Evolutionary conservation across 495 filamentous ascomycete genomes (phyloP), one percentile per base, ranked within the genome.

Genomic region (Tetracladium setigerum): DNA sequence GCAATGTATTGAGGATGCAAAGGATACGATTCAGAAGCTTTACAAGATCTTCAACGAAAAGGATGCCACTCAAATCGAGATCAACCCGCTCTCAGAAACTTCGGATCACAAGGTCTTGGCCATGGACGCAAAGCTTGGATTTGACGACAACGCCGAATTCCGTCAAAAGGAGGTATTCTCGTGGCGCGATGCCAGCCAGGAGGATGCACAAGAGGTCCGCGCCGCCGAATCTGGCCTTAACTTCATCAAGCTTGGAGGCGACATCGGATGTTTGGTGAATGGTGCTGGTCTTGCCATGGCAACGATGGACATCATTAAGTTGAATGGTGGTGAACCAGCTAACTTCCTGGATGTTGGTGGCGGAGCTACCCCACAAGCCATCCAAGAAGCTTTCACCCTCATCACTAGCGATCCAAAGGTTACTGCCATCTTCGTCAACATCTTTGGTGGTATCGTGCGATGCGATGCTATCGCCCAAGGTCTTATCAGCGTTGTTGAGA

Each of bases 261-360:
- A 98, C 67, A 98, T 98, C 65, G 92, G 92, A 63, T 98, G 92
- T 74, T 76, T 98, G 65, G 92, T 98, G 72, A 98, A 98, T 69
- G 92, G 92, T 66, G 92, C 92, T 55, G 92, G 92, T 73, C 84
- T 98, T 48, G 92, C 92, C 64, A 98, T 98, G 92, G 92, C 92
- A 46, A 98, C 92, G 57, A 98, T 98, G 92, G 92, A 98, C 69
- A 97, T 98, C 71, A 98, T 98, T 78, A 98, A 98, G 78, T 81
- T 98, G 22, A 98, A 98, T 72, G 92, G 92, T 61, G 92, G 92
- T 43, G 76, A 77, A 61, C 92, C 92, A 44, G 92, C 92, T 49
- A 98, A 98, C 78, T 98, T 98, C 84, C 77, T 98, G 49, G 92
- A 98, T 64, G 94, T 97, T 53, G 92, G 92, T 55, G 92, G 92